phyloP scores from a whole-genome alignment of 345 rosid genomes.

The Populus deltoides region DNA sequence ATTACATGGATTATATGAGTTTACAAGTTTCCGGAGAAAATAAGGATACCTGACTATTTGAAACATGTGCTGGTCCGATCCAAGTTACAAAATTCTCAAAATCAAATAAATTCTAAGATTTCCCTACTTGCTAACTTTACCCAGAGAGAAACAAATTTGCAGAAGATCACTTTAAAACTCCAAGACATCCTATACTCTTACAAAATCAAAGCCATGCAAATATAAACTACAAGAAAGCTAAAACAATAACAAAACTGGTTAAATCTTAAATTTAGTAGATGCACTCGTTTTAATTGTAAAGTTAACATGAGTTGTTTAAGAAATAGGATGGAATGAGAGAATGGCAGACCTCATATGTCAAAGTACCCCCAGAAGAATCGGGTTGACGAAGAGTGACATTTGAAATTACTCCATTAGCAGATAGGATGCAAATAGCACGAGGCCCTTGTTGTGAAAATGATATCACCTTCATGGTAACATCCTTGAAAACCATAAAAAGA shows the following conservation, averaged over 20 bases:
- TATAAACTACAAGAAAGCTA: background rate
- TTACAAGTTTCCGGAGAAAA: background rate
- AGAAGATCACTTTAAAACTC: background rate
- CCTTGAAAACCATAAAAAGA: conserved; percentile 42
- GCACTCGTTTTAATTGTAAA: background rate
- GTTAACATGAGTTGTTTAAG: background rate
- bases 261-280: background rate
- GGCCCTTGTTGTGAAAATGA: conserved; percentile 99
- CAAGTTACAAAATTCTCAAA: background rate
- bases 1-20: background rate
- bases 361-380: conserved; percentile 97
- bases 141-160: background rate
- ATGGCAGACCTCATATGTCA: conserved; percentile 81
- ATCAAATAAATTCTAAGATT: background rate
- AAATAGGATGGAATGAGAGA: background rate
- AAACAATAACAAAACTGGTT: background rate
- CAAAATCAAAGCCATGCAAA: background rate
- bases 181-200: background rate
- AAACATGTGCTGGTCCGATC: background rate
- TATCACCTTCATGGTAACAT: conserved; percentile 91
- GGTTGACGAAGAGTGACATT: conserved; percentile 97
- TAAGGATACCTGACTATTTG: background rate
- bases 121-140: background rate
- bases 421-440: conserved; percentile 85
- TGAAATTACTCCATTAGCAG: conserved; percentile 90